A percentile compares a stretch with the other conserved stretches of the same genome.
These are phyloP conservation scores for Pachysolen tannophilus DNA, from an alignment of 805 yeast genomes.

Conservation along the genomic window DNA sequence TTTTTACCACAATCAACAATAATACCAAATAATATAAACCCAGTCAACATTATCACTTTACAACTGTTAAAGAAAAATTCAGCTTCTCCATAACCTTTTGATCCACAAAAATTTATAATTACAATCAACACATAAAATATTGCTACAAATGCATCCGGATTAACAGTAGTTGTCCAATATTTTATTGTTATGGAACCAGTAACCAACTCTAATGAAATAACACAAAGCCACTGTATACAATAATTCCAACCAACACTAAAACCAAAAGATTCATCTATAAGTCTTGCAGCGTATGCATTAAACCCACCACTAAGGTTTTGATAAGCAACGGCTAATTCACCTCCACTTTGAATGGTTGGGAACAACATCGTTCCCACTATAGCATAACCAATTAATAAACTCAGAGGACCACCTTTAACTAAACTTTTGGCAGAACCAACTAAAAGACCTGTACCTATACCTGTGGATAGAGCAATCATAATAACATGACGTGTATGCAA, in stretches of 20 bases:
- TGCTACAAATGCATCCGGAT: slow-evolving; percentile 54
- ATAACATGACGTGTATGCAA: slow-evolving; percentile 44
- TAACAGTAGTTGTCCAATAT: slow-evolving; percentile 40
- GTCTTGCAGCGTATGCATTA: slow-evolving; percentile 39
- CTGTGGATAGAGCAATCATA: slow-evolving; percentile 63
- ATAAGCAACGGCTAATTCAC: slow-evolving; percentile 52
- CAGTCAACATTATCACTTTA: slow-evolving; percentile 38
- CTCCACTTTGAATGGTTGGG: slow-evolving; percentile 52
- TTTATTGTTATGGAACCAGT: slow-evolving; percentile 50
- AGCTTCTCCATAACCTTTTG: slow-evolving; percentile 47
- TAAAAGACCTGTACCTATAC: slow-evolving; percentile 63
- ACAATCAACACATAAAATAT: slow-evolving; percentile 41
- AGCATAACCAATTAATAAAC: slow-evolving; percentile 47
- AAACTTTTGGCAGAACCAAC: slow-evolving; percentile 59
- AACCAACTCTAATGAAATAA: slow-evolving; percentile 50
- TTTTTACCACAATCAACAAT: slow-evolving; percentile 45
- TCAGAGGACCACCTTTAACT: slow-evolving; percentile 56
- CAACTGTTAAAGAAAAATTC: slow-evolving; percentile 41
- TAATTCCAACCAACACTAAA: slow-evolving; percentile 46
- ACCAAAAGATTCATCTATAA: slow-evolving; percentile 47
- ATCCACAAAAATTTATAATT: slow-evolving; percentile 42
- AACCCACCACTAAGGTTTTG: slow-evolving; percentile 49
- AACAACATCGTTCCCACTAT: slow-evolving; percentile 49
- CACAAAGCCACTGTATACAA: slow-evolving; percentile 46
- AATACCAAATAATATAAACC: slow-evolving; percentile 38